Conservation (phyloP, 2,329 filamentous ascomycete species). For the Verticillium isaacii region DNA sequence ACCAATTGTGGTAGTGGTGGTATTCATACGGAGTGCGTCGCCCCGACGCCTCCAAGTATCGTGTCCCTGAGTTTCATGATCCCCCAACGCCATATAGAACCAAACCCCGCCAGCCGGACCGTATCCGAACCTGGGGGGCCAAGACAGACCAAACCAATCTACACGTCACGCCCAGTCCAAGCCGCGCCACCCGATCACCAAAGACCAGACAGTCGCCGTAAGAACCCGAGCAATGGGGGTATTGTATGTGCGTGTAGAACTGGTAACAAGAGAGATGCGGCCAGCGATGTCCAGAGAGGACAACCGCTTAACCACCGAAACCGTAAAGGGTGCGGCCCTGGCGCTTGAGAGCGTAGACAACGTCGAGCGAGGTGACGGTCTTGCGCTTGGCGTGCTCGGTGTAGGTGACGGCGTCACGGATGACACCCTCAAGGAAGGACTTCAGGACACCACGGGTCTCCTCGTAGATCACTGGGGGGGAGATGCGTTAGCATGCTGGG, state of each 20-base stretch:
- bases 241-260: background rate
- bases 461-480: slow-evolving; percentile 64
- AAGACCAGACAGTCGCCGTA: background rate
- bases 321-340: slow-evolving; percentile 77
- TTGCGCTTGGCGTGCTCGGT: slow-evolving; percentile 79
- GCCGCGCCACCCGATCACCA: background rate
- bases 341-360: slow-evolving; percentile 64
- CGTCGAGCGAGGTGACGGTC: slow-evolving; percentile 68
- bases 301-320: slow-evolving; percentile 72
- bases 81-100: slow-evolving; percentile 2
- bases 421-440: slow-evolving; percentile 73
- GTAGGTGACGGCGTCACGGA: slow-evolving; percentile 73
- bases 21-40: slow-evolving; percentile 3
- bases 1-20: background rate
- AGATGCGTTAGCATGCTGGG: background rate
- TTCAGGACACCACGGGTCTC: slow-evolving; percentile 74
- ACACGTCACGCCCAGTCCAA: background rate
- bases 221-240: background rate
- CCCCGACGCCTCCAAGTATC: slow-evolving; percentile 2
- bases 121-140: background rate
- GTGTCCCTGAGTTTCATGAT: slow-evolving; percentile 1
- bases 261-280: background rate
- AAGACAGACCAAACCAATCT: background rate
- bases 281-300: background rate
- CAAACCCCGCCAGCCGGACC: background rate